Conservation (phyloP, 148 eudicot species). For the Vaccinium vitisidaea region DNA sequence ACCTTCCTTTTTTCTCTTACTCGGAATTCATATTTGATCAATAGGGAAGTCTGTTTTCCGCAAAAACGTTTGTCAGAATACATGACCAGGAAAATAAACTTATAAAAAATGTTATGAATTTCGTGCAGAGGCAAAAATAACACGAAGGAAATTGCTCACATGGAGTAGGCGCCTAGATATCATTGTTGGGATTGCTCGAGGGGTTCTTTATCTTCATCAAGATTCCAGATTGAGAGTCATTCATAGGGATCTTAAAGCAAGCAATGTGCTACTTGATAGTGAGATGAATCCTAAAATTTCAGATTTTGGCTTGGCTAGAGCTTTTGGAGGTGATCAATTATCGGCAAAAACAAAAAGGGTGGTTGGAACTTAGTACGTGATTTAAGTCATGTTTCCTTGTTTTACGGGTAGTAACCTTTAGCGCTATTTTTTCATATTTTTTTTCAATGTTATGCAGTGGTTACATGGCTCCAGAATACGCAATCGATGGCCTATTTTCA, state of each 20-base stretch:
- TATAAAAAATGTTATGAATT: background rate
- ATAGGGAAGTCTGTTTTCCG: background rate
- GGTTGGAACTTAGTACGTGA: conserved; percentile 9
- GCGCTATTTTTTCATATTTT: background rate
- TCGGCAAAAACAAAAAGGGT: conserved; percentile 4
- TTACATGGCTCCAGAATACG: conserved; percentile 19
- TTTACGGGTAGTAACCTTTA: background rate
- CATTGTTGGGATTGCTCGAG: conserved; percentile 19
- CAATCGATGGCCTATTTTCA: conserved; percentile 35
- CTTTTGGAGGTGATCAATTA: background rate
- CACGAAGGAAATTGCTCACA: background rate
- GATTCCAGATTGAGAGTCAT: conserved; percentile 23
- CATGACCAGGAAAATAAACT: background rate
- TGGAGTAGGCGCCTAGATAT: conserved; percentile 14
- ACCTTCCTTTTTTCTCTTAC: background rate
- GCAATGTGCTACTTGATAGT: conserved; percentile 7
- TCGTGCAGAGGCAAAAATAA: background rate
- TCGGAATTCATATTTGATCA: background rate
- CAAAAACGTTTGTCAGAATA: background rate
- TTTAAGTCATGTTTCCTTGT: background rate
- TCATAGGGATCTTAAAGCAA: conserved; percentile 21
- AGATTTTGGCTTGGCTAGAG: background rate
- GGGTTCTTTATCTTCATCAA: conserved; percentile 21
- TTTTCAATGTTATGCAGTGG: conserved; percentile 28
- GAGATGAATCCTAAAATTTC: conserved; percentile 14